Conservation (phyloP, 2,329 filamentous ascomycete genomes). For the Colletotrichum magnum region DNA sequence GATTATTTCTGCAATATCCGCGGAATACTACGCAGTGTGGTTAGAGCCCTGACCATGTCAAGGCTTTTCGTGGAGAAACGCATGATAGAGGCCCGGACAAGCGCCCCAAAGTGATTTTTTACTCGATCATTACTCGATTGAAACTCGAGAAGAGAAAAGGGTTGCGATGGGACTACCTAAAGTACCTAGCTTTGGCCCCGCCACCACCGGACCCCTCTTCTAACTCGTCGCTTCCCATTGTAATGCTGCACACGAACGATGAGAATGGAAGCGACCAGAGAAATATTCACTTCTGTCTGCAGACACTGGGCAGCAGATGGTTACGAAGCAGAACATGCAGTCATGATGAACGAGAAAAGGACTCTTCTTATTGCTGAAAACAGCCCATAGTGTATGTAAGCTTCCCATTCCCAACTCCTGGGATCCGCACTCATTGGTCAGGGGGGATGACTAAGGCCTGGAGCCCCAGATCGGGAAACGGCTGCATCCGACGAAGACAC, state of each 20-base stretch:
- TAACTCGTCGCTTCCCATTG: no score
- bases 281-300: no score
- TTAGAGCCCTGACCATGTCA: no score
- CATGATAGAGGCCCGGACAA: slow-evolving; percentile 19
- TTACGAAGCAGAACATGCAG: not conserved
- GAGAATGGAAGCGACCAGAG: no score
- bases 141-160: slow-evolving; percentile 50
- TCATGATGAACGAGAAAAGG: no score
- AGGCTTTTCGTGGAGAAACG: not conserved
- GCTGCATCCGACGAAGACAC: slow-evolving; percentile 24
- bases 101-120: slow-evolving; percentile 44
- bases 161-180: not conserved
- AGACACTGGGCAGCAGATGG: not conserved
- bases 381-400: not conserved
- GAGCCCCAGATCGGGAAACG: slow-evolving; percentile 28
- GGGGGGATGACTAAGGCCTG: slow-evolving; percentile 8
- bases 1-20: no score
- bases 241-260: no score
- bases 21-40: no score
- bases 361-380: slow-evolving; percentile 20
- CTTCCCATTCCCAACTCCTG: not conserved
- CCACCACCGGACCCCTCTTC: no score
- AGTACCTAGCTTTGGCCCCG: no score
- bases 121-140: slow-evolving; percentile 63
- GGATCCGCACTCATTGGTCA: slow-evolving; percentile 13